phyloP scores from a whole-genome alignment of 768 basidiomycete species.

The Mycena galericulata region DNA sequence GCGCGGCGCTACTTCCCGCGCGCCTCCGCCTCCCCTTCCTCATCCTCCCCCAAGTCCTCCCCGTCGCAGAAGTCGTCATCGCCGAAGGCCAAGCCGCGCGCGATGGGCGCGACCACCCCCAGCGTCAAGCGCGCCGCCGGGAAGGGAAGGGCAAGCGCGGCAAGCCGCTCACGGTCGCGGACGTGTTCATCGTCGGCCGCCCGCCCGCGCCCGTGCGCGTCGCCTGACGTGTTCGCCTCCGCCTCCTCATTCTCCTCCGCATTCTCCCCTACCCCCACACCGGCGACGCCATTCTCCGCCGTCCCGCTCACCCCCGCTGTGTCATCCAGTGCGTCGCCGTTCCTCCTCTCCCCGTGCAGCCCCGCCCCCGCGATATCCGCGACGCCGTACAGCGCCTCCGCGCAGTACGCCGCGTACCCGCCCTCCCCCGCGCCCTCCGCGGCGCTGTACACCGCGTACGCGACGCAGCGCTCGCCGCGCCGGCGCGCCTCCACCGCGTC shows the following conservation, averaged over 20 bases:
- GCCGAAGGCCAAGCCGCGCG: background rate
- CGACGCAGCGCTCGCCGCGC: constrained; percentile 5
- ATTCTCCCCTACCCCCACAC: too few species aligned
- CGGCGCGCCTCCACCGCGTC: background rate
- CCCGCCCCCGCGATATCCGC: background rate
- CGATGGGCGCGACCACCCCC: constrained; percentile 25
- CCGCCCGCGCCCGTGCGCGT: background rate
- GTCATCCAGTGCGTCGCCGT: constrained; percentile 8
- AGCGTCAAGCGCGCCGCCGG: background rate
- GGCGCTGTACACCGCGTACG: constrained; percentile 9
- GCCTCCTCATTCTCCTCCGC: too few species aligned
- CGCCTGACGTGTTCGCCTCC: background rate
- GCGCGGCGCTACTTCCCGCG: constrained; percentile 38
- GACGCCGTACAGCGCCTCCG: background rate
- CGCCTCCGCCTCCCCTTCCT: too few species aligned
- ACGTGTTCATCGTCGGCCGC: constrained; percentile 14
- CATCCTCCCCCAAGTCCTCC: too few species aligned
- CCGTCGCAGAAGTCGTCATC: constrained; percentile 19
- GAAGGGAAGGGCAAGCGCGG: constrained; percentile 4
- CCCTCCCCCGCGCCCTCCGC: background rate
- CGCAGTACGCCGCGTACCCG: constrained; percentile 13
- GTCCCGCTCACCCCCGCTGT: background rate
- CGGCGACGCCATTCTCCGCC: background rate
- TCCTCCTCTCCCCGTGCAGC: background rate
- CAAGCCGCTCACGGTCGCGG: constrained; percentile 22